Percentiles rank a stretch among this genome's conserved stretches.
Conservation (phyloP, 108 stramenopile genomes). For the Nitzschia inconspicua region DNA sequence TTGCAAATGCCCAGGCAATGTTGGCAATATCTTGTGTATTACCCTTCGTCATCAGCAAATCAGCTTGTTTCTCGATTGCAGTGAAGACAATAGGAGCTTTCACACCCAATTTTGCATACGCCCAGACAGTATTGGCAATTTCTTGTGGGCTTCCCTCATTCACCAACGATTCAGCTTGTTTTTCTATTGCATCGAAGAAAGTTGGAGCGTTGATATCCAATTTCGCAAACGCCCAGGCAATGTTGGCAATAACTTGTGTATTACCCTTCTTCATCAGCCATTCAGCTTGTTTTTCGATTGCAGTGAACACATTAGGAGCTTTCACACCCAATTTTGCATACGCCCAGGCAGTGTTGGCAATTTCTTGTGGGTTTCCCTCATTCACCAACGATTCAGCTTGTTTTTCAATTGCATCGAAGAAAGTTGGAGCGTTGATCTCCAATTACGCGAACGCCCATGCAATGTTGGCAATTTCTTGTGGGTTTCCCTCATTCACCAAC, state of each 20-base stretch:
- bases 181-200: slow-evolving; percentile 15
- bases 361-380: too few species aligned
- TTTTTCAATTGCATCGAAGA: slow-evolving; percentile 9
- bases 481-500: too few species aligned
- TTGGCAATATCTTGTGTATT: too few species aligned
- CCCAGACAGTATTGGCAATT: too few species aligned
- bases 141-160: too few species aligned
- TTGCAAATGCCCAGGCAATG: too few species aligned
- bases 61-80: neutral
- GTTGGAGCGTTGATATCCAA: too few species aligned
- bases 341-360: slow-evolving; percentile 1
- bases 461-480: slow-evolving; percentile 18
- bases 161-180: neutral
- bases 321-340: slow-evolving; percentile 13
- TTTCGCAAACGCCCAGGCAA: too few species aligned
- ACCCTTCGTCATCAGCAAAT: neutral
- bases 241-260: slow-evolving; percentile 11
- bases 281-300: too few species aligned
- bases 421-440: slow-evolving; percentile 11
- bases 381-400: too few species aligned
- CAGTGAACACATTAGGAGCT: too few species aligned
- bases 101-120: slow-evolving; percentile 17
- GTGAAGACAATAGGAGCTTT: slow-evolving; percentile 9
- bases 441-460: slow-evolving; percentile 25
- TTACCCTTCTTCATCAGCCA: too few species aligned